Percentiles rank a stretch among this genome's conserved stretches.
phyloP scores from a whole-genome alignment of 2,329 filamentous ascomycete genomes.

The Sclerotinia nivalis region DNA sequence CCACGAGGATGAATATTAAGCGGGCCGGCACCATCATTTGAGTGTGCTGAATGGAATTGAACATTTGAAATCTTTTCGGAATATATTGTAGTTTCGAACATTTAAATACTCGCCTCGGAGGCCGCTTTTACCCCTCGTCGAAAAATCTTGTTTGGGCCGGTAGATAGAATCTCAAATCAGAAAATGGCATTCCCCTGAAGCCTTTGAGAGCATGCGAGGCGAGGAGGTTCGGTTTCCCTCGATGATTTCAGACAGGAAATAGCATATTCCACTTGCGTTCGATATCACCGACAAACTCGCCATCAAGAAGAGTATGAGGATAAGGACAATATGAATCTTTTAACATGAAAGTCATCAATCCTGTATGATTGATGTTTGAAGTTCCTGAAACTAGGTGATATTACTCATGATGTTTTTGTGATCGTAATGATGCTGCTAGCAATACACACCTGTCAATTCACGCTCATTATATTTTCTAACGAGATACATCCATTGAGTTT shows the following conservation, averaged over 20 bases:
- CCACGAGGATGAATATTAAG: neutral
- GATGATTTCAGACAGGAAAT: neutral
- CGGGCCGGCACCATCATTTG: neutral
- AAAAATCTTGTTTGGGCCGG: too few relatives aligned
- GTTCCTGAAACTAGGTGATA: neutral
- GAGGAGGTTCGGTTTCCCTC: neutral
- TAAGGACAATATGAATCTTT: neutral
- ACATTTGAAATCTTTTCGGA: neutral
- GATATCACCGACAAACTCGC: neutral
- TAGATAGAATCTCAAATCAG: neutral
- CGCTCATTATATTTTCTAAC: neutral
- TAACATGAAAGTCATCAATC: neutral
- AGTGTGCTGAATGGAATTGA: neutral
- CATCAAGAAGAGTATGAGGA: neutral
- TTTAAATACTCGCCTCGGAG: too few relatives aligned
- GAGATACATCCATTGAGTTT: neutral
- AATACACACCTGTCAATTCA: neutral
- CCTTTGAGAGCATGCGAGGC: neutral
- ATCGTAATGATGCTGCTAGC: neutral
- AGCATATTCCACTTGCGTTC: neutral
- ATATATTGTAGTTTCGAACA: neutral
- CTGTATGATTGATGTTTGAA: neutral
- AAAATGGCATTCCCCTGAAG: neutral
- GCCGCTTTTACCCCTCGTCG: too few relatives aligned
- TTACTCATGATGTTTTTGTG: neutral